A percentile compares a stretch with the other conserved stretches of the same genome.
phyloP scores from a whole-genome alignment of 2,329 filamentous ascomycete genomes.

The Exophiala dermatitidis region DNA sequence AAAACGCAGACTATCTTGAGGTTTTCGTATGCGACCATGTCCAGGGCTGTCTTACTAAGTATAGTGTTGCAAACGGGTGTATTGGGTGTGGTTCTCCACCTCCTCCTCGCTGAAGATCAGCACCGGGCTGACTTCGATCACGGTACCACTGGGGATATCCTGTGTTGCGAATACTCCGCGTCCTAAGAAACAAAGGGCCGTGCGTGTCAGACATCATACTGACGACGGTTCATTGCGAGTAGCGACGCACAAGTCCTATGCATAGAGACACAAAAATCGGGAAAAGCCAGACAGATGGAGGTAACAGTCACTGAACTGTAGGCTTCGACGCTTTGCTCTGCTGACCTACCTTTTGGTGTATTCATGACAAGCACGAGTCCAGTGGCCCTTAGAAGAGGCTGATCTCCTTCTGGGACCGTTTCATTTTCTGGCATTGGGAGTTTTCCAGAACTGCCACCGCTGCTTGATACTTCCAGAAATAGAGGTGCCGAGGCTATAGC shows the following conservation, averaged over 20 bases:
- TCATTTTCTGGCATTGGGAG: conserved; percentile 19
- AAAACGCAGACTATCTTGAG: background rate
- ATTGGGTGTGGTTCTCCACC: conserved; percentile 39
- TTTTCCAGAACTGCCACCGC: background rate
- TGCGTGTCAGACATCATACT: conserved; percentile 4
- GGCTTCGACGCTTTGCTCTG: background rate
- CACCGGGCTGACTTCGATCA: conserved; percentile 28
- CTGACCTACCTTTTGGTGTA: conserved; percentile 25
- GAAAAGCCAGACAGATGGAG: background rate
- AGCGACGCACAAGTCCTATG: background rate
- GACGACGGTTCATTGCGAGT: background rate
- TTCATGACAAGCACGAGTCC: conserved; percentile 25
- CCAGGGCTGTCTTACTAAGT: conserved; percentile 40
- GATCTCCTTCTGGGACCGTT: conserved; percentile 9
- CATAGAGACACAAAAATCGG: background rate
- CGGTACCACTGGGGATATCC: conserved; percentile 23
- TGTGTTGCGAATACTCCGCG: conserved; percentile 28
- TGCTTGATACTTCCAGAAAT: too few species aligned
- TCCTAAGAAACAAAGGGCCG: conserved; percentile 18
- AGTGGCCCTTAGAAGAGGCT: conserved; percentile 16
- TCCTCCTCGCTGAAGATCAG: conserved; percentile 41
- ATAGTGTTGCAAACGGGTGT: conserved; percentile 47
- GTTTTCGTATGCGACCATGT: background rate
- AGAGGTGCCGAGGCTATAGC: too few species aligned
- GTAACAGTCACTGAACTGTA: background rate